Evolutionary conservation across 352 stramenopile genomes (phyloP), one percentile per base, ranked within the genome.

Genomic region (Phytophthora lateralis): DNA sequence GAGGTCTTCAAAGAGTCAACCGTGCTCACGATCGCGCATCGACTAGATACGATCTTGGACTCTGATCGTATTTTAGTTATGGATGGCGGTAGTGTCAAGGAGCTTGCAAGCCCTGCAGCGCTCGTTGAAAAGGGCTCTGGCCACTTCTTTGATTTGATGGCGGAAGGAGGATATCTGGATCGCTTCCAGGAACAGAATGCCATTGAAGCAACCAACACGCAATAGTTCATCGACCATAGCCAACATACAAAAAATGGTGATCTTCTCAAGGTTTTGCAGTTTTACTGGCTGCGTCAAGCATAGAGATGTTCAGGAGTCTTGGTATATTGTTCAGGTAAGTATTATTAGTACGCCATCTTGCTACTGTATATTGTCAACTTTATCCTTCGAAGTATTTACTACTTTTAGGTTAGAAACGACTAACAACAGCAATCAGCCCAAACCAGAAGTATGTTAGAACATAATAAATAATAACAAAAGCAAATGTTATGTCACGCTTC

Each of bases 31-130:
- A 98, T 99, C 48, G 97, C 97, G 17, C 97, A 99, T 76, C 86
- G 97, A 0, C 63, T 99, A n/a, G 85, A 99, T 57, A 99, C 96
- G 6, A 95, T 99, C 29, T 90, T 99, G 67, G 93, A 99, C 68
- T 73, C 72, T n/a, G 60, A 80, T 32, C 49, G 61, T 9, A 71
- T 78, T 27, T 30, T 78, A 24, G 78, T 92, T 8, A 85, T 77
- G 93, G 89, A 73, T 85, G 98, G 73, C 63, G 78, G 30, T 82
- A 7, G 44, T 8, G 73, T 90, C n/a, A 90, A 80, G 15, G 90
- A 98, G 64, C 91, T 89, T 60, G 94, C 82, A n/a, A 70, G 77
- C 26, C 90, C 95, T 0, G 15, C 55, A 6, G 69, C 82, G 9
- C 69, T 98, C 30, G 54, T 78, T 10, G 46, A 58, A 29, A 71